These are phyloP conservation scores for Xylaria venustula DNA, from an alignment of 495 filamentous ascomycete species.

Conservation along the genomic window DNA sequence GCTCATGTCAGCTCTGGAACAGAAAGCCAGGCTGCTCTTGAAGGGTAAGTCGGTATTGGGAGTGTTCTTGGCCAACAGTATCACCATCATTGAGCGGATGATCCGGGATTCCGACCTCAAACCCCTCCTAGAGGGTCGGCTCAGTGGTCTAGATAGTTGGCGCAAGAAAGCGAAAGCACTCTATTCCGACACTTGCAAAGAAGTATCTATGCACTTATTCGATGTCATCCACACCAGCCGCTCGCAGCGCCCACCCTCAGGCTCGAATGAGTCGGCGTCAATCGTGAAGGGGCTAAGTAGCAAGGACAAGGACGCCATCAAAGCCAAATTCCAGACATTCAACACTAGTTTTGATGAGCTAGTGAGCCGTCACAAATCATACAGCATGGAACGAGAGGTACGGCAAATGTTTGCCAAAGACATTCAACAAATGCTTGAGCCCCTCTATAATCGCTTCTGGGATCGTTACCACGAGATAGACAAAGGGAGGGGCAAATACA, in stretches of 20 bases:
- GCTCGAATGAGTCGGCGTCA: constrained; percentile 64
- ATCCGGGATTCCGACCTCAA: constrained; percentile 79
- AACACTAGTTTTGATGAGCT: constrained; percentile 89
- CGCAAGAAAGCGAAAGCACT: constrained; percentile 78
- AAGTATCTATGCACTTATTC: constrained; percentile 78
- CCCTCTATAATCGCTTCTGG: constrained; percentile 92
- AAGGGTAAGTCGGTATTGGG: constrained; percentile 77
- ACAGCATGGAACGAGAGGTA: constrained; percentile 87
- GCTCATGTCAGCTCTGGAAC: constrained; percentile 74
- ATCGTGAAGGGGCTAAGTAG: constrained; percentile 78
- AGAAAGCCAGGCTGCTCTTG: constrained; percentile 68
- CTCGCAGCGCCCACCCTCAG: constrained; percentile 62
- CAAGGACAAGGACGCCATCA: constrained; percentile 93
- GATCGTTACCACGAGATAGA: constrained; percentile 98
- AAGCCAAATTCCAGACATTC: constrained; percentile 89
- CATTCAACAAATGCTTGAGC: constrained; percentile 85
- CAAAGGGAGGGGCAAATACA: constrained; percentile 94
- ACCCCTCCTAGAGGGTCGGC: constrained; percentile 63
- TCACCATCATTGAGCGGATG: constrained; percentile 80
- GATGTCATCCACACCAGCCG: constrained; percentile 91
- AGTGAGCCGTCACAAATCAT: constrained; percentile 71
- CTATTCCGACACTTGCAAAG: constrained; percentile 87
- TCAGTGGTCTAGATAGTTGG: constrained; percentile 72
- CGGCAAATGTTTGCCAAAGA: constrained; percentile 72
- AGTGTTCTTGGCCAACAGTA: constrained; percentile 89